Base-by-base conservation (phyloP, 1,284 basidiomycete genomes). In the Thecaphora frezii region DNA sequence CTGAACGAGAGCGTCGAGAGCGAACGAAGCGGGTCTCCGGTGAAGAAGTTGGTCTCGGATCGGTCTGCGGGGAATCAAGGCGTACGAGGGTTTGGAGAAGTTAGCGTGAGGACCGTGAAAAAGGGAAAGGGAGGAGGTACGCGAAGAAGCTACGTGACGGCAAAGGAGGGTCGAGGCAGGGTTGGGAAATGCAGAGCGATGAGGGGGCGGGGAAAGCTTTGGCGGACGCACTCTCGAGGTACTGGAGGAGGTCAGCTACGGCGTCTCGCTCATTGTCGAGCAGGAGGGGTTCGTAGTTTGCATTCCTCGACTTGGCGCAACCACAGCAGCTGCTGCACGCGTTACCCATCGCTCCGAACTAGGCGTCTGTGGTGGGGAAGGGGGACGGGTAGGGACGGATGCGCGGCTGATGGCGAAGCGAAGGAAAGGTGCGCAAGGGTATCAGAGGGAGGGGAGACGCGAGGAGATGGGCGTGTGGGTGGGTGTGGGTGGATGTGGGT, bases 211-310 rank as follows among this genome's bases (percentile, higher is more conserved):
- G n/a, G n/a, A n/a, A n/a, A n/a, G n/a, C n/a, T n/a, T n/a, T n/a
- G 33, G 33, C 7, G n/a, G 23, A 73, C 74, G 78, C 80, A 97
- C 94, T 97, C 83, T 98, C 94, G 59, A 98, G 87, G 79, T 92
- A 97, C 80, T 97, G 94, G 8, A 98, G 85, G 51, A 98, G 83
- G 81, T 98, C 96, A 33, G 96, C 96, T 24, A 98, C 94, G 7
- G 94, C 96, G 82, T 98, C 94, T 69, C 96, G 86, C 83, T 98
- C 94, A 78, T 94, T 97, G 84, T 98, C 96, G 51, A 97, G 84
- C 52, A 98, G 83, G 53, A 98, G 82, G 37, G 96, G 94, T 81
- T 98, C 94, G 58, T 79, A 77, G 58, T 73, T 69, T 51, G 48
- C 51, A 42, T 58, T 52, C 47, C 53, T 54, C 22, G 61, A 61